Evolutionary conservation across 2,329 filamentous ascomycete species (phyloP).

Genomic region (Botrytis paeoniae): DNA sequence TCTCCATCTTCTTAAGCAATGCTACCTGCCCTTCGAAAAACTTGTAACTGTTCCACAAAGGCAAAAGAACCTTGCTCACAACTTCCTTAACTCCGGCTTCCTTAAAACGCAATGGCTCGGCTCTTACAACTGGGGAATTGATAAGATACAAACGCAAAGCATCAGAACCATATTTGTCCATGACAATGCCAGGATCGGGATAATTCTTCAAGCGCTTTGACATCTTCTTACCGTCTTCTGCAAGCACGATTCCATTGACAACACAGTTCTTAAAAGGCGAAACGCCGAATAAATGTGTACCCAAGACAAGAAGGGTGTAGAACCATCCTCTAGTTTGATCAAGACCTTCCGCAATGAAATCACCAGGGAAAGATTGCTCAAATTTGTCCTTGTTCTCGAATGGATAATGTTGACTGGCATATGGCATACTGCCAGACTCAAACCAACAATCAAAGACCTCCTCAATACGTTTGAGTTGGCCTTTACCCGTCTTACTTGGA

Average conservation of each 20-base stretch:
- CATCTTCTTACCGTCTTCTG: constrained; percentile 98
- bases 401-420: constrained; percentile 85
- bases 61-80: constrained; percentile 84
- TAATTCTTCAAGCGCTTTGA: constrained; percentile 97
- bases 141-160: constrained; percentile 93
- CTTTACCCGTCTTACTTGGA: constrained; percentile 83
- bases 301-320: constrained; percentile 85
- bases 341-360: constrained; percentile 91
- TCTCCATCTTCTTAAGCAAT: constrained; percentile 80
- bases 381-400: constrained; percentile 86
- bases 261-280: constrained; percentile 93
- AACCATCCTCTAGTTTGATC: constrained; percentile 98
- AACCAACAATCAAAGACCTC: constrained; percentile 98
- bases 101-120: constrained; percentile 87
- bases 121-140: constrained; percentile 91
- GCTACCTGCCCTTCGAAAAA: constrained; percentile 90
- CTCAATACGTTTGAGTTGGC: constrained; percentile 72
- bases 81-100: constrained; percentile 92
- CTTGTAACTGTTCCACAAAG: constrained; percentile 94
- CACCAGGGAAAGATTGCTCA: constrained; percentile 77
- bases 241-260: constrained; percentile 92
- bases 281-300: constrained; percentile 79
- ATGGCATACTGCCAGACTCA: constrained; percentile 94
- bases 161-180: constrained; percentile 86
- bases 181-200: constrained; percentile 79